These are phyloP conservation scores for Volvox carteri DNA, from an alignment of 163 green algal genomes.

Conservation along the genomic window DNA sequence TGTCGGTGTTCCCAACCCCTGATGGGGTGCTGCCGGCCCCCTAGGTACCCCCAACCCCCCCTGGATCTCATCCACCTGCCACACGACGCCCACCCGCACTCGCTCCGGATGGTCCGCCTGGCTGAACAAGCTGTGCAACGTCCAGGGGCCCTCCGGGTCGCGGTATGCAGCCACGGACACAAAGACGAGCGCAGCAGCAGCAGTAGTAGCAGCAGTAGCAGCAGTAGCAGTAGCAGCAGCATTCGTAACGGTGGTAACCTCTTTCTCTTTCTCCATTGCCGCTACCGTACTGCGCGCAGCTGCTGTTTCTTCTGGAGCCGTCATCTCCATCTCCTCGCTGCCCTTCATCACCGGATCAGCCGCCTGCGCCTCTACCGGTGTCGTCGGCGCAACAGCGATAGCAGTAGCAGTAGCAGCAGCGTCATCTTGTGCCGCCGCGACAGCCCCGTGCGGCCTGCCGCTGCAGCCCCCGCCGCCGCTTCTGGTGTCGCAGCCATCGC, in stretches of 20 bases:
- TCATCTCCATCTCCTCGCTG: background rate
- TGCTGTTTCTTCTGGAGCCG: background rate
- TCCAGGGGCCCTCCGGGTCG: slow-evolving; percentile 82
- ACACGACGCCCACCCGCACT: slow-evolving; percentile 79
- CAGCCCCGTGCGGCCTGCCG: too few relatives aligned
- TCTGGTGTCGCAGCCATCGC: too few relatives aligned
- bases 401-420: too few relatives aligned
- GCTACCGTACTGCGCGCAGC: background rate
- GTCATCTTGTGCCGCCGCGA: too few relatives aligned
- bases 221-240: too few relatives aligned
- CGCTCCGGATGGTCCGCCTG: slow-evolving; percentile 68
- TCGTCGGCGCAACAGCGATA: too few relatives aligned
- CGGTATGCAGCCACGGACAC: slow-evolving; percentile 80
- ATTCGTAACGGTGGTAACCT: too few relatives aligned
- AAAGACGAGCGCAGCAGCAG: slow-evolving; percentile 69
- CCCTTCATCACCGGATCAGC: background rate
- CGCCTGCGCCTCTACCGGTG: background rate
- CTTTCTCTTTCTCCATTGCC: too few relatives aligned
- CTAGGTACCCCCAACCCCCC: too few relatives aligned
- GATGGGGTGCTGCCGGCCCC: too few relatives aligned
- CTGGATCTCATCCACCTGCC: slow-evolving; percentile 74
- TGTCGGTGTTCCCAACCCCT: too few relatives aligned
- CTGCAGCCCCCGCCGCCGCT: too few relatives aligned
- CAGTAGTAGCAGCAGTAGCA: background rate
- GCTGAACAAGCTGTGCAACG: slow-evolving; percentile 75